Percentiles rank a stretch among this genome's conserved stretches.
These are phyloP conservation scores for Trypanosoma caninum DNA, from an alignment of 208 protist genomes.

Conservation along the genomic window DNA sequence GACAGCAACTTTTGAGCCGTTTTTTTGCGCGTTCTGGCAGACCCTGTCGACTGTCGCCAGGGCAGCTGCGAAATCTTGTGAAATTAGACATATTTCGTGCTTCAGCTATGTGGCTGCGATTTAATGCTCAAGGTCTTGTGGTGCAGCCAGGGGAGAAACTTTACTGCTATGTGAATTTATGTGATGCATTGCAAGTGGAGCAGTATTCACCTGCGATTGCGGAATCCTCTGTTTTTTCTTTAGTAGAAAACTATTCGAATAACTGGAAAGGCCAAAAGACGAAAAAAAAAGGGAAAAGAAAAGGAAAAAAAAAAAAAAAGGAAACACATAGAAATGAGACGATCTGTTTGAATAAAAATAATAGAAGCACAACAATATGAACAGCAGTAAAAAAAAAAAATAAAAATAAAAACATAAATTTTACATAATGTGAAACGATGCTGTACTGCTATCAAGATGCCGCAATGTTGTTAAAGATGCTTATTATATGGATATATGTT, in stretches of 20 bases:
- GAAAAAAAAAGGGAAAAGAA: too few species aligned
- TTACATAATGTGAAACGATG: too few species aligned
- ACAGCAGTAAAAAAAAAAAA: too few species aligned
- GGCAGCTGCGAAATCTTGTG: conserved; percentile 57
- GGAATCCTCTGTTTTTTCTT: neutral
- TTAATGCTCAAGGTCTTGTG: conserved; percentile 32
- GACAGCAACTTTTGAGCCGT: conserved; percentile 29
- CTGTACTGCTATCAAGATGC: too few species aligned
- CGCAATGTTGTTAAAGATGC: too few species aligned
- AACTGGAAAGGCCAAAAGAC: too few species aligned
- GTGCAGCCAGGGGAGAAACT: conserved; percentile 24
- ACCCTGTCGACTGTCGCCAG: conserved; percentile 36
- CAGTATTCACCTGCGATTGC: neutral
- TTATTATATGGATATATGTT: too few species aligned
- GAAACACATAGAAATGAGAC: too few species aligned
- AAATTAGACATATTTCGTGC: conserved; percentile 76
- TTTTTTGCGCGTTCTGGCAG: conserved; percentile 18
- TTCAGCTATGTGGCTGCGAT: conserved; percentile 63
- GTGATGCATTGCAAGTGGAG: neutral
- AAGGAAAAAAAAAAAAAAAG: too few species aligned
- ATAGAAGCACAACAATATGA: too few species aligned
- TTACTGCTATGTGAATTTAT: conserved; percentile 34
- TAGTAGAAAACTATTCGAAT: neutral
- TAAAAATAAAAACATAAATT: too few species aligned
- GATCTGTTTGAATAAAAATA: too few species aligned